phyloP scores from a whole-genome alignment of 352 stramenopile genomes.

The Phytophthora rubi region DNA sequence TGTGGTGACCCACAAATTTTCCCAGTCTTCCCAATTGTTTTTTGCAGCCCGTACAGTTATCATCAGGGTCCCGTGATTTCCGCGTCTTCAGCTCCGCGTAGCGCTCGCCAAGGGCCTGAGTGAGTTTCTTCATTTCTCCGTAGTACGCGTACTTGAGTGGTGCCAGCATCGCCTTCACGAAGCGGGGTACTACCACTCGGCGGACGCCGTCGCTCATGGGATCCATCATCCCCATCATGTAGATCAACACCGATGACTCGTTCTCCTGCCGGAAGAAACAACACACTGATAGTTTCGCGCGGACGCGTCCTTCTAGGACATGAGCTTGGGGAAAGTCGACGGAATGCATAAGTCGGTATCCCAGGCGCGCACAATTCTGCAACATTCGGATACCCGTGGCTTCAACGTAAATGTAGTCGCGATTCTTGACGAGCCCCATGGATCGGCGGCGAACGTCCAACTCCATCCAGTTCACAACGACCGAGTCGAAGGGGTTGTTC shows the following conservation, averaged over 20 bases:
- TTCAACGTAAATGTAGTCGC: slow-evolving; percentile 73
- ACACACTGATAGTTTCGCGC: slow-evolving; percentile 56
- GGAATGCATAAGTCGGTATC: slow-evolving; percentile 46
- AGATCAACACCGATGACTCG: slow-evolving; percentile 43
- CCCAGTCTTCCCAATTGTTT: slow-evolving; percentile 28
- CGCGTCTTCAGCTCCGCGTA: slow-evolving; percentile 26
- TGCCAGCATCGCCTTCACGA: slow-evolving; percentile 39
- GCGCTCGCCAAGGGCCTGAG: slow-evolving; percentile 25
- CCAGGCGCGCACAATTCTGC: slow-evolving; percentile 30
- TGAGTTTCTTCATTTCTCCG: slow-evolving; percentile 55
- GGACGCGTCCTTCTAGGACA: slow-evolving; percentile 39
- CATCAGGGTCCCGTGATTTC: slow-evolving; percentile 20
- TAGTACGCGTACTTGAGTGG: slow-evolving; percentile 41
- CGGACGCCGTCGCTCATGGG: slow-evolving; percentile 30
- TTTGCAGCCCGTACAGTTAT: slow-evolving; percentile 25
- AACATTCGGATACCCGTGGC: slow-evolving; percentile 34
- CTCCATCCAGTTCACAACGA: slow-evolving; percentile 50
- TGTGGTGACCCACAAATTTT: slow-evolving; percentile 24
- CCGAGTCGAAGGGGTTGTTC: slow-evolving; percentile 53
- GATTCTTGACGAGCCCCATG: slow-evolving; percentile 43
- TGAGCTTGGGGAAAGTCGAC: slow-evolving; percentile 50
- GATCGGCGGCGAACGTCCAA: slow-evolving; percentile 37
- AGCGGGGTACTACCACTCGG: slow-evolving; percentile 40
- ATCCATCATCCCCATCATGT: slow-evolving; percentile 38
- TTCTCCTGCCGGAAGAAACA: slow-evolving; percentile 44